Percentiles rank a stretch among this genome's conserved stretches.
Evolutionary conservation across 768 basidiomycete species (phyloP).

Genomic region (Podaxis sp.): DNA sequence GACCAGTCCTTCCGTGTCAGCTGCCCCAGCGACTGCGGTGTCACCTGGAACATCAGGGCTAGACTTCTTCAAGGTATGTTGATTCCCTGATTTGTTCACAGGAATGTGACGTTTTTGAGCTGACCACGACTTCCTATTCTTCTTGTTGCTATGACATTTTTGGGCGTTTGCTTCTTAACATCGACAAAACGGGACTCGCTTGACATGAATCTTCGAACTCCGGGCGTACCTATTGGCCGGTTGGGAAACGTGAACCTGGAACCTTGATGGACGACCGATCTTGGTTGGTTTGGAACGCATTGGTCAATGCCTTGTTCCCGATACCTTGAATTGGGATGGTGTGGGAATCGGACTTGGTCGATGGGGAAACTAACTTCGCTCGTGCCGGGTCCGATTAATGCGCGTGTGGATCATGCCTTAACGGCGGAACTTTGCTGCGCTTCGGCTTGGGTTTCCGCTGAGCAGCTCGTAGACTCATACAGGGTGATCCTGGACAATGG

Average conservation of each 20-base stretch:
- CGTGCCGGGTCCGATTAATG: background rate
- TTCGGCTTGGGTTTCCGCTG: background rate
- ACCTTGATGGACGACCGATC: background rate
- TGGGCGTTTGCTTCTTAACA: background rate
- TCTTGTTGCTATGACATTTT: conserved; percentile 13
- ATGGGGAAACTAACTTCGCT: background rate
- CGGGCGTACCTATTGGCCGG: background rate
- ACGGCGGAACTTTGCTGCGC: background rate
- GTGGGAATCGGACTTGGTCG: background rate
- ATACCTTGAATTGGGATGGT: background rate
- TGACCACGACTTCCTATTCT: background rate
- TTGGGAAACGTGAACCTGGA: conserved; percentile 3
- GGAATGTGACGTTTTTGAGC: conserved; percentile 7
- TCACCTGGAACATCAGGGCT: conserved; percentile 18
- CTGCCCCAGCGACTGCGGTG: conserved; percentile 13
- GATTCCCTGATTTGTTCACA: background rate
- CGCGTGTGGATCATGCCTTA: background rate
- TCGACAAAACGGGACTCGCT: conserved; percentile 8
- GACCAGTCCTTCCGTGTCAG: conserved; percentile 11
- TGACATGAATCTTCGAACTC: conserved; percentile 4
- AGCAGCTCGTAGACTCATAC: conserved; percentile 27
- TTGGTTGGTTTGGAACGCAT: background rate
- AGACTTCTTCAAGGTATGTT: conserved; percentile 30
- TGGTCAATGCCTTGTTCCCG: background rate
- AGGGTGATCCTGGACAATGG: conserved; percentile 29